Conservation (phyloP, 2,329 filamentous ascomycete species). For the Pseudopithomyces chartarum region DNA sequence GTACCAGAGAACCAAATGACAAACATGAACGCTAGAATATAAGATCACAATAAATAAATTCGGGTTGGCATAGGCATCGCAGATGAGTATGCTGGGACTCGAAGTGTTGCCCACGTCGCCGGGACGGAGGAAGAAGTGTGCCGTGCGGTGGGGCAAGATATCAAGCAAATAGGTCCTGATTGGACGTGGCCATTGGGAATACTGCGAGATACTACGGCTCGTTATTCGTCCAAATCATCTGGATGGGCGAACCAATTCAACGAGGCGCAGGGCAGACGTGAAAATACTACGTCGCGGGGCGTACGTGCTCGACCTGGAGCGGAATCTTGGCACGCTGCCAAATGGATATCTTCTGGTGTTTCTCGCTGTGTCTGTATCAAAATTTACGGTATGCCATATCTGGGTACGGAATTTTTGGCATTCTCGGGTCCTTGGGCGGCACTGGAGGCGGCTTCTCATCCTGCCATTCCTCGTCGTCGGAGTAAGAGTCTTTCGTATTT, state of each 20-base stretch:
- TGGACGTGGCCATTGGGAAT: neutral
- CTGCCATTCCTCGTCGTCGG: constrained; percentile 15
- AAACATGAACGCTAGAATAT: neutral
- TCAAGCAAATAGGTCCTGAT: too few relatives aligned
- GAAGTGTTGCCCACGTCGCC: too few relatives aligned
- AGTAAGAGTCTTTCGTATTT: constrained; percentile 1
- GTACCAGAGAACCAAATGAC: neutral
- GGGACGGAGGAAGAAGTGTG: too few relatives aligned
- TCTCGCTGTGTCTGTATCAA: neutral
- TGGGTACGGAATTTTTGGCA: constrained; percentile 7
- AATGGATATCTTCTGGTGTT: neutral
- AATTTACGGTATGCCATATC: constrained; percentile 13
- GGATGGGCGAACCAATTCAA: too few relatives aligned
- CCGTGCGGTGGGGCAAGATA: too few relatives aligned
- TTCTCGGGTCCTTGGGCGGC: constrained; percentile 23
- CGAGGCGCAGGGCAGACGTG: too few relatives aligned
- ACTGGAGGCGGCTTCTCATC: constrained; percentile 22
- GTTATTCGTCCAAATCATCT: too few relatives aligned
- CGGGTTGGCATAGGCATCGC: too few relatives aligned
- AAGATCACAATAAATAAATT: too few relatives aligned
- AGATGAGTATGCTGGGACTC: too few relatives aligned
- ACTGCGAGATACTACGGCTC: neutral
- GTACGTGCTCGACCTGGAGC: neutral
- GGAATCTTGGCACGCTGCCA: neutral
- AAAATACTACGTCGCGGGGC: neutral